Evolutionary conservation across 768 basidiomycete genomes (phyloP).

Genomic region (Pleurotus sapidus): DNA sequence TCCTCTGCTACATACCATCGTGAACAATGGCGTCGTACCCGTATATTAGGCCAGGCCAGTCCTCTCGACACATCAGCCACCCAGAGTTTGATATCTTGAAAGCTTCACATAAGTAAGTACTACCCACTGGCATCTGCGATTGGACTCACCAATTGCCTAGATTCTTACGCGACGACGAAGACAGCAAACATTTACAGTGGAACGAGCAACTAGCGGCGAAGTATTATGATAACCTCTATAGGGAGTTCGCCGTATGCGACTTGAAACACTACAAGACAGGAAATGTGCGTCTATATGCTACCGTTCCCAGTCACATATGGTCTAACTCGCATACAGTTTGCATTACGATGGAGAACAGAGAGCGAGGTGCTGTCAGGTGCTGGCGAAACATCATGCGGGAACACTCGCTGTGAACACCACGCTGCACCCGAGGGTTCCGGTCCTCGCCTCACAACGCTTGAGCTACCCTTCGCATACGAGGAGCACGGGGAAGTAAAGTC

Average conservation of each 20-base stretch:
- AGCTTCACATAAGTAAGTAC: conserved; percentile 59
- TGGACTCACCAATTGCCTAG: conserved; percentile 30
- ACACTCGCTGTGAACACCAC: conserved; percentile 79
- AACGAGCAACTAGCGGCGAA: conserved; percentile 85
- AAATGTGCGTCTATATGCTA: conserved; percentile 48
- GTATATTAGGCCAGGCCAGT: conserved; percentile 1
- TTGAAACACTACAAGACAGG: conserved; percentile 95
- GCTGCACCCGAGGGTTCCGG: conserved; percentile 14
- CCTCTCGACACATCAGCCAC: background rate
- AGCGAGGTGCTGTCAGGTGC: conserved; percentile 81
- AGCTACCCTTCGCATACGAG: conserved; percentile 86
- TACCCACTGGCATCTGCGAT: background rate
- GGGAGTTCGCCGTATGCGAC: conserved; percentile 91
- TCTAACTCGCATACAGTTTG: conserved; percentile 48
- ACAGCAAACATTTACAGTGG: conserved; percentile 50
- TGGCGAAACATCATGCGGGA: conserved; percentile 87
- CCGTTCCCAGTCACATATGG: background rate
- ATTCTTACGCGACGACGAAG: conserved; percentile 69
- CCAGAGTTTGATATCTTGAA: conserved; percentile 78
- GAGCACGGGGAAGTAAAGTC: conserved; percentile 75
- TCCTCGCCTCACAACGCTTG: conserved; percentile 64
- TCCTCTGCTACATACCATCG: background rate
- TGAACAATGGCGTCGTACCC: background rate
- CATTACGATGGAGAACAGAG: conserved; percentile 93
- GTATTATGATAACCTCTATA: conserved; percentile 85